Base-by-base conservation (phyloP, 1,284 basidiomycete species). In the Austroboletus novae-zelandiae region DNA sequence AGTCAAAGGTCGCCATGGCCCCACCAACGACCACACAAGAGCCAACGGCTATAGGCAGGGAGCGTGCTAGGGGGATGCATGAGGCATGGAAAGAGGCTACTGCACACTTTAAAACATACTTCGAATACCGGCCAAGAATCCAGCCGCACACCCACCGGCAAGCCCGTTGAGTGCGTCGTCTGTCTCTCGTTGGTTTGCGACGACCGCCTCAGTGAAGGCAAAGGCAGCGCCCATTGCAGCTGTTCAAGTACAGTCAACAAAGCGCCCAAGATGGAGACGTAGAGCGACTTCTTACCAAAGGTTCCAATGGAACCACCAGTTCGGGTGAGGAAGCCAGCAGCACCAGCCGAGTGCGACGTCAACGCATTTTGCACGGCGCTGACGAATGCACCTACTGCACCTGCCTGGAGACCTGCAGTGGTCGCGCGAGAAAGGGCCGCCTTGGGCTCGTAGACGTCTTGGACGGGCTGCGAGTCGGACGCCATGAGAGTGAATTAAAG, bases 211-310 rank as follows among this genome's bases (percentile, higher is more conserved):
- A 5, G 90, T 90, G 62, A 87, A 83, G 15, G 92, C 88, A 67
- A 91, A 98, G 27, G 89, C 81, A 55, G 86, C 88, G 40, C 92
- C 94, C 84, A 96, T 89, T n/a, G 90, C 92, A 62, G 91, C 93
- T 94, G 57, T 55, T 43, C 53, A 48, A 52, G 36, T 27, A 45
- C 18, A 70, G 83, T 66, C 56, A 9, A 92, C 88, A 84, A 67
- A 83, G 66, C 71, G 89, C 80, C 15, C 84, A 89, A 64, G 14
- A 91, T 86, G 7, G 89, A 89, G 88, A 45, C 81, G 88, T 57
- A 86, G 75, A 45, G 89, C 53, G n/a, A 74, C 70, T 14, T 35
- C 34, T 93, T 79, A 71, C 94, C 94, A 70, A 88, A 78, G n/a
- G 92, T 93, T 59, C 94, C 94, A 60, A 80, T 79, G 51, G 85